Percentiles rank a stretch among this genome's conserved stretches.
These are phyloP conservation scores for Eucalyptus cloeziana DNA, from an alignment of 345 rosid genomes.

Conservation along the genomic window DNA sequence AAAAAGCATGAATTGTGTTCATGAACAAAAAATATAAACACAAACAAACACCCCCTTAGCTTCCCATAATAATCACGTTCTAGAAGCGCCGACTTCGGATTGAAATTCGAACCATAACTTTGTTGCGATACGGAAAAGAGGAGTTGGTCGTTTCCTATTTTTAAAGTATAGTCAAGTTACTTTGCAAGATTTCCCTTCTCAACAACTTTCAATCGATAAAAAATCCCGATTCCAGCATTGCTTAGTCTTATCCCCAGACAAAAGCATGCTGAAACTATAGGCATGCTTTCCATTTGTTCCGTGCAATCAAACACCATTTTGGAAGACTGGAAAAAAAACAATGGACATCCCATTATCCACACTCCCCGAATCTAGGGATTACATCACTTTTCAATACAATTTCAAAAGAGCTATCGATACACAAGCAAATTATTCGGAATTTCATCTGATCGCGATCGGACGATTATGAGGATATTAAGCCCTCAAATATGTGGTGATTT, in stretches of 20 bases:
- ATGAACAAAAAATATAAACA: too few species aligned
- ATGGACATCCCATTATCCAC: not conserved
- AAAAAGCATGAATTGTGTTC: too few species aligned
- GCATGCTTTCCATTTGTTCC: not conserved
- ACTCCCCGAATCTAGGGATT: not conserved
- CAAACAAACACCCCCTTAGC: too few species aligned
- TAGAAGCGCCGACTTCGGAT: fast-evolving
- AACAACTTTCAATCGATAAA: not conserved
- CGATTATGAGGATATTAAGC: not conserved
- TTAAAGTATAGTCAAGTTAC: not conserved
- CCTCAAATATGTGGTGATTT: not conserved
- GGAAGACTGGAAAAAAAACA: not conserved
- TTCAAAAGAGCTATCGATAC: not conserved
- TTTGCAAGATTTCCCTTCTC: not conserved
- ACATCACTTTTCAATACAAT: not conserved
- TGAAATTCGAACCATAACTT: not conserved
- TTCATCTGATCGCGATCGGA: not conserved
- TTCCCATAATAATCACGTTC: not conserved
- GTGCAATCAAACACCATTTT: not conserved
- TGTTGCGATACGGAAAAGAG: fast-evolving
- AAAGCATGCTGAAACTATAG: not conserved
- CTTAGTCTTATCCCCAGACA: not conserved
- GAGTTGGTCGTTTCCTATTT: not conserved
- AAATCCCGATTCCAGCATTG: fast-evolving
- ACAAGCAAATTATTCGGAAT: not conserved